phyloP scores from a whole-genome alignment of 1,284 basidiomycete species.

The Coriolopsis trogii region DNA sequence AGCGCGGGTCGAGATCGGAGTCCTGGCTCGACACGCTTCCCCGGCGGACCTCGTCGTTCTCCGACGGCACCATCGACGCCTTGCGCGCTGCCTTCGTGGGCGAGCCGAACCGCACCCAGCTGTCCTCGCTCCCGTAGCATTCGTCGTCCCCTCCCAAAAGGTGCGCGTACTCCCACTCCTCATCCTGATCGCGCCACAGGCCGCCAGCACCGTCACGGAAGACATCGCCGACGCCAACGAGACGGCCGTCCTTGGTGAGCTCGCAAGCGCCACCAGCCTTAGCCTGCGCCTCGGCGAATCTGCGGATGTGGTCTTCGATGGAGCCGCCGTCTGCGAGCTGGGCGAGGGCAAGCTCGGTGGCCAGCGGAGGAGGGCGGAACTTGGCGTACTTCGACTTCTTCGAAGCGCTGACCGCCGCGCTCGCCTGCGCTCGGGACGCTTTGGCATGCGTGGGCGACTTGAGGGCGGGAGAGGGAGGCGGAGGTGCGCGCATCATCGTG shows the following conservation, averaged over 20 bases:
- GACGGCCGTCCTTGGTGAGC: conserved; percentile 28
- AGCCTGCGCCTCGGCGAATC: conserved; percentile 57
- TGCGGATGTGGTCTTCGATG: conserved; percentile 56
- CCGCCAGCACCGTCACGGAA: conserved; percentile 62
- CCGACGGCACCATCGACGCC: conserved; percentile 7
- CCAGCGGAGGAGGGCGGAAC: conserved; percentile 51
- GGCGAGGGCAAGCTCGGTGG: conserved; percentile 65
- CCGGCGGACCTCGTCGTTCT: conserved; percentile 40
- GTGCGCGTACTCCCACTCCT: conserved; percentile 66
- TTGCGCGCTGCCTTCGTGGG: conserved; percentile 19
- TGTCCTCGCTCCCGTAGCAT: conserved; percentile 25
- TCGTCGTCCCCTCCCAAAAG: conserved; percentile 46
- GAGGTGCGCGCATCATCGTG: conserved; percentile 24
- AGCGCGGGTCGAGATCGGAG: conserved; percentile 54
- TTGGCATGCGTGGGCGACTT: conserved; percentile 20
- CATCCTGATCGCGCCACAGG: conserved; percentile 72
- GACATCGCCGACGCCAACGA: conserved; percentile 48
- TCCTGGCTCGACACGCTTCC: conserved; percentile 51
- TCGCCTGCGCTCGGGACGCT: conserved; percentile 22
- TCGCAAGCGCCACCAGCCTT: conserved; percentile 38
- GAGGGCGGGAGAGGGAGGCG: conserved; percentile 14
- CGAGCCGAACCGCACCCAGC: conserved; percentile 34
- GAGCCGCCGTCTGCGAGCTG: conserved; percentile 68
- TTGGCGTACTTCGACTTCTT: conserved; percentile 50
- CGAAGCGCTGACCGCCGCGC: conserved; percentile 25